Base-by-base conservation (phyloP, 106 monocot species). In the Agapanthus africanus region DNA sequence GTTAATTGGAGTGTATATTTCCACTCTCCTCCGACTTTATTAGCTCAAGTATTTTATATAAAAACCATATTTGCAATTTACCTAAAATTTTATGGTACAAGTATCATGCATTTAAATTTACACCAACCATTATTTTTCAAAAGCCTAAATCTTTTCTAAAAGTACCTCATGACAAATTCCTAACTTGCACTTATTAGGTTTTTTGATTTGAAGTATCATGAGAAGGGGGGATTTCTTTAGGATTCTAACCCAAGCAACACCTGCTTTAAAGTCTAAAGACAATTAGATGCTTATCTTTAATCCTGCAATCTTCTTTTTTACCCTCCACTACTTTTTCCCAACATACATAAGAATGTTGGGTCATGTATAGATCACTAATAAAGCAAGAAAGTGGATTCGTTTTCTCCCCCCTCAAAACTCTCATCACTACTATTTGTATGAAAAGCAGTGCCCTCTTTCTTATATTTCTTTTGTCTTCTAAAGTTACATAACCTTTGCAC, bases 201-300 rank as follows among this genome's bases (percentile, higher is more conserved):
- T n/a, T 40, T 22, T 38, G 19, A 37, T 65, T 19, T 65, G 37
- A 65, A 31, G n/a, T n/a, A n/a, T n/a, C 13, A n/a, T 36, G 6
- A 31, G 64, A 65, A 32, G 4, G 64, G 27, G 40, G 63, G 34
- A 65, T 65, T 40, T 65, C 40, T 65, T 40, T 40, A 23, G 64
- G 64, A 65, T 65, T 65, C 64, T 38, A 65, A n/a, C n/a, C n/a
- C n/a, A 40, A 65, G 64, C 39, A 65, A 7, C 64, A 37, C n/a
- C n/a, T n/a, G 11, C 34, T 65, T 40, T 40, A 65, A 40, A 35
- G 61, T 19, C 15, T 65, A 65, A 65, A 40, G 39, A 65, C 39
- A 15, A n/a, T n/a, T n/a, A 40, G 64, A 65, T 65, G 64, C 64
- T 65, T 65, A 40, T 65, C 64, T 65, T 65, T 65, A 65, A 65